Percentiles rank a stretch among this genome's conserved stretches.
These are phyloP conservation scores for Croton laevigatus DNA, from an alignment of 441 rosid genomes.

Conservation along the genomic window DNA sequence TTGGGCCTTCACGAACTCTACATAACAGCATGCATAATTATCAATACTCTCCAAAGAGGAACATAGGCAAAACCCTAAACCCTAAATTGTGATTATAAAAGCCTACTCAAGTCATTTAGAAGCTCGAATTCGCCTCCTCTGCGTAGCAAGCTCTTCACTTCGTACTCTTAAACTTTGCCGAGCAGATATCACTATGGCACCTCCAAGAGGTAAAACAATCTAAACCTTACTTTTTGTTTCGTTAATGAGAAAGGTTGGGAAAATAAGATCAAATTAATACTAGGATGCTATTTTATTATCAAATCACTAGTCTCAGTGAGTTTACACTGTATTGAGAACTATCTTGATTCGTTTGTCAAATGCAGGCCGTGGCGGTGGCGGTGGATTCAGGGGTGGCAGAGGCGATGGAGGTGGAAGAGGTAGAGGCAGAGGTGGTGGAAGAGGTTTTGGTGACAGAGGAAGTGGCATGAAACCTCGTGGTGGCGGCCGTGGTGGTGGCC, in stretches of 20 bases:
- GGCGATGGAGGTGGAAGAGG: slow-evolving; percentile 58
- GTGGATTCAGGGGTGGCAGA: slow-evolving; percentile 66
- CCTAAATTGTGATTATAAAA: not conserved
- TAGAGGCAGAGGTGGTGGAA: slow-evolving; percentile 40
- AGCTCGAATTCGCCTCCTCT: not conserved
- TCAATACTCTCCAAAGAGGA: not conserved
- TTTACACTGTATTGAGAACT: too few species aligned
- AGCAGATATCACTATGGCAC: slow-evolving; percentile 20
- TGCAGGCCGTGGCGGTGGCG: slow-evolving; percentile 46
- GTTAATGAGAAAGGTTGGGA: not conserved
- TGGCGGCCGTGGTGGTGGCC: slow-evolving; percentile 34
- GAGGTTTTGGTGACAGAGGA: slow-evolving; percentile 41
- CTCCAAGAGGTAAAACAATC: slow-evolving; percentile 41
- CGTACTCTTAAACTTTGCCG: not conserved
- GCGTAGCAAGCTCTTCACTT: not conserved
- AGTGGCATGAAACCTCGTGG: slow-evolving; percentile 37
- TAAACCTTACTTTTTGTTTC: not conserved
- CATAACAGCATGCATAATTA: not conserved
- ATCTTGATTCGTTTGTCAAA: not conserved
- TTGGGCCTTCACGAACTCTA: not conserved
- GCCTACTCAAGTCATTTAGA: not conserved
- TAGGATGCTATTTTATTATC: not conserved
- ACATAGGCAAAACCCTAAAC: slow-evolving; percentile 12
- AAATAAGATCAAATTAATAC: not conserved
- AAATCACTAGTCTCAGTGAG: too few species aligned